Evolutionary conservation across 345 rosid species (phyloP).

Genomic region (Clarkia xantiana): DNA sequence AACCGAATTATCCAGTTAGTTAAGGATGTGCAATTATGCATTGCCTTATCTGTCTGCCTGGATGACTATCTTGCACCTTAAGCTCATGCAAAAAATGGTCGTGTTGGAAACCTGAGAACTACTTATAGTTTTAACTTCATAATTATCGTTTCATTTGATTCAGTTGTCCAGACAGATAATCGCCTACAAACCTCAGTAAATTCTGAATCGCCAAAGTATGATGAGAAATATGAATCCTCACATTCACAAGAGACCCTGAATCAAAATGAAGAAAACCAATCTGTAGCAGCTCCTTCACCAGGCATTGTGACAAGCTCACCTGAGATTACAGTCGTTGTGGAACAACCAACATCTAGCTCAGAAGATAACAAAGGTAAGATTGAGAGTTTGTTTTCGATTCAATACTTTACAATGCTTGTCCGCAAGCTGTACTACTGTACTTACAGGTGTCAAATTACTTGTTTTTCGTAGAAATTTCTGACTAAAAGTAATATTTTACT

Average conservation of each 20-base stretch:
- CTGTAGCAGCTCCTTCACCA: constrained; percentile 5
- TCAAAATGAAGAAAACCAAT: constrained; percentile 2
- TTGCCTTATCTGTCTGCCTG: no score
- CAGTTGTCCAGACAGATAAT: constrained; percentile 5
- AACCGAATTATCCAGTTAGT: no score
- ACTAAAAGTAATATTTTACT: not conserved
- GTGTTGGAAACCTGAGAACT: no score
- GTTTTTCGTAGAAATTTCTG: not conserved
- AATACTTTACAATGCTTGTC: constrained; percentile 8
- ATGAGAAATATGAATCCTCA: constrained; percentile 8
- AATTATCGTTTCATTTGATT: constrained; percentile 5
- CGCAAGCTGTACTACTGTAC: not conserved
- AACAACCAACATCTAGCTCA: constrained; percentile 2
- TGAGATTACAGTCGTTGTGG: not conserved
- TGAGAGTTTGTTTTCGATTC: constrained; percentile 1
- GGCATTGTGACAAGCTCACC: constrained; percentile 2
- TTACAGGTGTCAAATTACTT: not conserved
- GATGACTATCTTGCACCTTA: no score
- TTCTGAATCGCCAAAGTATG: constrained; percentile 7
- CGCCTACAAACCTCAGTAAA: constrained; percentile 4
- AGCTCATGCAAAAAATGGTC: no score
- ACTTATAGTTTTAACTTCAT: not conserved
- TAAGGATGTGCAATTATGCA: no score
- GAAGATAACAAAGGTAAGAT: constrained; percentile 12
- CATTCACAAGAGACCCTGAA: constrained; percentile 6